Evolutionary conservation across 2,329 filamentous ascomycete species (phyloP).

Genomic region (Colletotrichum falcatum): DNA sequence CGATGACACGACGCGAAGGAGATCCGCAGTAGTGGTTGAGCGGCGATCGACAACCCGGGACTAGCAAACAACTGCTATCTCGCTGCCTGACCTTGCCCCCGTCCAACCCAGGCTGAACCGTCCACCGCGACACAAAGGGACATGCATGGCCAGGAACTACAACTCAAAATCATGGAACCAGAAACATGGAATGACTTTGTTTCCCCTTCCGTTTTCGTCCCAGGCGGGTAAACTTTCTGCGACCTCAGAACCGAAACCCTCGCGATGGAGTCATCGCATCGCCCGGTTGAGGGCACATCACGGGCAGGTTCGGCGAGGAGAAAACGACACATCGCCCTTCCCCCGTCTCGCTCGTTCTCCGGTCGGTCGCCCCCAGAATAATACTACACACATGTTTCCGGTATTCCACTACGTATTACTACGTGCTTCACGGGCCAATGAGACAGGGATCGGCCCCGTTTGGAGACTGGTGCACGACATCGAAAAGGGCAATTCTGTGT

Average conservation of each 20-base stretch:
- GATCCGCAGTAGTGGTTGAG: not conserved
- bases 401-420: constrained; percentile 5
- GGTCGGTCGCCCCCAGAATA: not conserved
- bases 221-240: not conserved
- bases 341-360: not conserved
- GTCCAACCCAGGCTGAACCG: constrained; percentile 3
- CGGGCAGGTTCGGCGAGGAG: not conserved
- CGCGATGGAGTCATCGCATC: not conserved
- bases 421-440: constrained; percentile 15
- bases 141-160: not conserved
- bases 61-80: constrained; percentile 17
- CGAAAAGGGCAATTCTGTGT: constrained; percentile 30
- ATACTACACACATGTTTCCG: not conserved
- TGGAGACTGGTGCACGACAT: constrained; percentile 8
- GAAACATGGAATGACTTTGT: not conserved
- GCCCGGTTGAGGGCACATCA: not conserved
- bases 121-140: not conserved
- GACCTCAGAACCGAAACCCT: constrained; percentile 2
- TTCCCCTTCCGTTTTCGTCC: not conserved
- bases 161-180: not conserved
- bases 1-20: constrained; percentile 1
- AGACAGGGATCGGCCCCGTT: constrained; percentile 29
- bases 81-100: constrained; percentile 25
- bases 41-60: not conserved
- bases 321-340: not conserved